These are phyloP conservation scores for Monosporascus sp. DNA, from an alignment of 2,329 filamentous ascomycete species.

Conservation along the genomic window DNA sequence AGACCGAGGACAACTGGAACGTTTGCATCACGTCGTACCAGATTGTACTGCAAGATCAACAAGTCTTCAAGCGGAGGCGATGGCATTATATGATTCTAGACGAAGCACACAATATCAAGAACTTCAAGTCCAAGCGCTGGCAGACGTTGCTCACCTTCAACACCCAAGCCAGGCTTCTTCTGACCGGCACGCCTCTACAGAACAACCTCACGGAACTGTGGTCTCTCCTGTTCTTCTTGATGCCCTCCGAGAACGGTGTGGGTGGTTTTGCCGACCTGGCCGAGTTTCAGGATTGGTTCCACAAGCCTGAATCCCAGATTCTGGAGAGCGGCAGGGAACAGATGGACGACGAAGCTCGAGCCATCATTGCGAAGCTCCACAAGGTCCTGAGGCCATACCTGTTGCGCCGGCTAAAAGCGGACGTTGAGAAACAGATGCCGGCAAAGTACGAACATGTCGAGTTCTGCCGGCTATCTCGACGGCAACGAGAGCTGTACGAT, in stretches of 20 bases:
- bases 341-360: slow-evolving; percentile 89
- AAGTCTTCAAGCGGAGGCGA: slow-evolving; percentile 83
- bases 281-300: slow-evolving; percentile 95
- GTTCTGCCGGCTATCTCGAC: slow-evolving; percentile 90
- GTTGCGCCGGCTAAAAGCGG: slow-evolving; percentile 83
- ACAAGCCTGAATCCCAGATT: slow-evolving; percentile 92
- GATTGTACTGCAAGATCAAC: slow-evolving; percentile 87
- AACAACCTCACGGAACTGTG: slow-evolving; percentile 96
- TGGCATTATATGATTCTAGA: slow-evolving; percentile 99
- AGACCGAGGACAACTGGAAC: slow-evolving; percentile 89
- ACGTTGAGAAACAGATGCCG: slow-evolving; percentile 99
- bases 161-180: slow-evolving; percentile 76
- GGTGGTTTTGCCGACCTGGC: slow-evolving; percentile 91
- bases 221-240: slow-evolving; percentile 94
- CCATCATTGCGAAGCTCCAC: slow-evolving; percentile 89
- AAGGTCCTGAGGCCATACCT: slow-evolving; percentile 90
- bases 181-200: slow-evolving; percentile 93
- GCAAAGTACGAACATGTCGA: slow-evolving; percentile 97
- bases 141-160: slow-evolving; percentile 92
- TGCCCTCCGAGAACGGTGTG: slow-evolving; percentile 82
- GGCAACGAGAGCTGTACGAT: slow-evolving; percentile 92
- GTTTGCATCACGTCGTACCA: slow-evolving; percentile 98
- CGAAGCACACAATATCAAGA: slow-evolving; percentile 99
- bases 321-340: slow-evolving; percentile 89
- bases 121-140: slow-evolving; percentile 97